These are phyloP conservation scores for Pyrus hybrid DNA, from an alignment of 331 rosid genomes.

Conservation along the genomic window DNA sequence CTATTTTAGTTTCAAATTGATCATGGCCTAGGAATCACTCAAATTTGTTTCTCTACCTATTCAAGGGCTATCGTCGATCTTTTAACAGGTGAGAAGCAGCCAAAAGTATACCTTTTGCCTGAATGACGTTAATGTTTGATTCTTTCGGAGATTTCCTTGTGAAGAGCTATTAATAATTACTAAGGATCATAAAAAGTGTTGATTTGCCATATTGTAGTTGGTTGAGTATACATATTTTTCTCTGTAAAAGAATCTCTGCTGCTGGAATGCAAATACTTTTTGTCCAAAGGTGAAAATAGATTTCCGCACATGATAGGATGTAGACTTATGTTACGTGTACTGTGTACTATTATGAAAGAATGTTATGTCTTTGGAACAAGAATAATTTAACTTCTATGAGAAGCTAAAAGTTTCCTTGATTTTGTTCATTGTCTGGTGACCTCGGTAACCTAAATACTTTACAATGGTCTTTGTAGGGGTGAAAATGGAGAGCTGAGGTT, in stretches of 20 bases:
- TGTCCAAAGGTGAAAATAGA: not conserved
- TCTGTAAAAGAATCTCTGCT: not conserved
- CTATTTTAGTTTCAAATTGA: not conserved
- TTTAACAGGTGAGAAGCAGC: not conserved
- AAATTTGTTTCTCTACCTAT: not conserved
- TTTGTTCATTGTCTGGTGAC: not conserved
- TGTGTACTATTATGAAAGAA: not conserved
- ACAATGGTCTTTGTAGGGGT: slow-evolving; percentile 54
- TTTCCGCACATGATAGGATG: not conserved
- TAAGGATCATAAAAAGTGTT: not conserved
- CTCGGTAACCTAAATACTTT: slow-evolving; percentile 10
- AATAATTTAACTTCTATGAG: not conserved
- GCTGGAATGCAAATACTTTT: not conserved
- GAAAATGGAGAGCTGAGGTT: slow-evolving; percentile 84
- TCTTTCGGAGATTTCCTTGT: not conserved
- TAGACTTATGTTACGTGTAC: not conserved
- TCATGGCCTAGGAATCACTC: not conserved
- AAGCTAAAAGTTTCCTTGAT: not conserved
- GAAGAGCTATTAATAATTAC: not conserved
- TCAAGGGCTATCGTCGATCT: not conserved
- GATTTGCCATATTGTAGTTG: not conserved
- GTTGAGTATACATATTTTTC: not conserved
- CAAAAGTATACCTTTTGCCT: not conserved
- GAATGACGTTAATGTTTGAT: not conserved
- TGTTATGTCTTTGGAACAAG: not conserved